Base-by-base conservation (phyloP, 495 filamentous ascomycete genomes). In the Podospora fimiseda region DNA sequence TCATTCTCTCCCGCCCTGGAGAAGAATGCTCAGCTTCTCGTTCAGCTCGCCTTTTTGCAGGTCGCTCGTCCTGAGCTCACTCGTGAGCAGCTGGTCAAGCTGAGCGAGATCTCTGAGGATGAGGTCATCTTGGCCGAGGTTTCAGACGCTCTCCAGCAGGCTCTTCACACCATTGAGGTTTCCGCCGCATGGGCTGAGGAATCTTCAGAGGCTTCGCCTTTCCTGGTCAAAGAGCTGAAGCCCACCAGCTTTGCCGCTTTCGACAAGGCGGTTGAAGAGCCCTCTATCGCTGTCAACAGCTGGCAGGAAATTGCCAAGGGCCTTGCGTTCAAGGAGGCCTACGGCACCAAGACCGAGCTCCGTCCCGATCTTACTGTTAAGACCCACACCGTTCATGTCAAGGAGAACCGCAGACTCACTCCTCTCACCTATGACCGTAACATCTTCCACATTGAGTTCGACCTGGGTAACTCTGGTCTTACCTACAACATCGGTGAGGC, bases 371-470 rank as follows among this genome's bases (percentile, higher is more conserved):
- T 94, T 22, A 71, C 83, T 3, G 80, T 87, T 62, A 88, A 95
- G 80, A 96, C 92, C 3, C 85, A 78, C 65, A 87, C 89, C 30
- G 83, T 95, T 44, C 83, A 84, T 53, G 93, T 98, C 67, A 87
- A 95, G 74, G 94, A 96, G 73, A 96, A 96, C 71, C 86, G 91
- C 51, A 80, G 93, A 41, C 80, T 98, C 42, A 98, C 93, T 0
- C 93, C 93, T 16, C 60, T 69, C 42, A 85, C 86, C 9, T 98
- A 98, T 68, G 92, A 96, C 67, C 88, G 93, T 27, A 97, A 98
- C 75, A 96, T 98, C 70, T 98, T 98, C 86, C 93, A 98, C 74
- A 97, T 98, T 58, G 93, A 98, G 70, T 98, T 98, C 64, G 93
- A 96, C 66, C 80, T 97, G 16, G 90, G 90, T 44, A 72, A 83